These are phyloP conservation scores for Lycium barbarum DNA, from an alignment of 257 asterid genomes.

Conservation along the genomic window DNA sequence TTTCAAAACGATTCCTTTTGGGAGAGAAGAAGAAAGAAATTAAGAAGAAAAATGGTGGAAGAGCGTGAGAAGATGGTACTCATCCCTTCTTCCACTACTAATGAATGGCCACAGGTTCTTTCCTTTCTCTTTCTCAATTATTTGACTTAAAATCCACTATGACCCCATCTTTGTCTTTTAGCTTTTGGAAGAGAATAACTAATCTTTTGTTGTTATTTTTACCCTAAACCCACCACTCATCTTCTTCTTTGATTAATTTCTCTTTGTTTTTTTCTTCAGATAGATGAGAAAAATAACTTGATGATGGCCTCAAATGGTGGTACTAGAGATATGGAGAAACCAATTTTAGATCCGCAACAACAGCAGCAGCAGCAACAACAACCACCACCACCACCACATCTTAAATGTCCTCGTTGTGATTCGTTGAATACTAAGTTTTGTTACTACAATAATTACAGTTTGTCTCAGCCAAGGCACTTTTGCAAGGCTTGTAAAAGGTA, in stretches of 20 bases:
- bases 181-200: conserved; percentile 86
- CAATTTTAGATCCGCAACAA: conserved; percentile 48
- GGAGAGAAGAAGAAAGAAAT: background rate
- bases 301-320: conserved; percentile 50
- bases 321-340: conserved; percentile 45
- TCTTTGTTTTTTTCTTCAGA: conserved; percentile 46
- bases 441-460: conserved; percentile 57
- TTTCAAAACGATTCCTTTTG: conserved; percentile 55
- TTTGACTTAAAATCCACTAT: conserved; percentile 51
- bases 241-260: conserved; percentile 31
- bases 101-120: conserved; percentile 74
- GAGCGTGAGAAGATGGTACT: conserved; percentile 58
- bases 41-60: conserved; percentile 46
- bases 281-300: conserved; percentile 45
- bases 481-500: conserved; percentile 61
- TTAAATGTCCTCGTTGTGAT: conserved; percentile 60
- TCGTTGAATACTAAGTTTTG: conserved; percentile 57
- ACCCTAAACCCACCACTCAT: conserved; percentile 45
- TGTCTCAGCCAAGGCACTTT: conserved; percentile 60
- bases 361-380: conserved; percentile 31
- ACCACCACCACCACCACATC: conserved; percentile 33
- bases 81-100: conserved; percentile 56
- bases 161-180: conserved; percentile 66
- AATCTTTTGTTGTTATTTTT: conserved; percentile 48
- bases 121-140: conserved; percentile 59